Evolutionary conservation across 179 eudicot species (phyloP).

Genomic region (Spinacia oleracea): DNA sequence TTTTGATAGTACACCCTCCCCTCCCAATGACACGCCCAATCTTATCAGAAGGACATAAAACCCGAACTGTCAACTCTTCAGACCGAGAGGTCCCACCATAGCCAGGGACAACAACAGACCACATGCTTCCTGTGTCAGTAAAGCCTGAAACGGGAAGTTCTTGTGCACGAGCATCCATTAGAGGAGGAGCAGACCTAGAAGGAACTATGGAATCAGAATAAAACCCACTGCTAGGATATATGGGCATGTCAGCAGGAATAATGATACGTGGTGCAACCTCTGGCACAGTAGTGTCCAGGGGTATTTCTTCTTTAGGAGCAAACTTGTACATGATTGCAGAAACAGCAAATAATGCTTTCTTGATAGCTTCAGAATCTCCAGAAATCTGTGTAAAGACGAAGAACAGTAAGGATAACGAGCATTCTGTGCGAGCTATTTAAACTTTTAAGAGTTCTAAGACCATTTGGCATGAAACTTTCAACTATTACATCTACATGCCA

Average conservation of each 20-base stretch:
- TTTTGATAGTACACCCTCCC: slow-evolving; percentile 79
- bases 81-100: slow-evolving; percentile 59
- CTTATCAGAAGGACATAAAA: slow-evolving; percentile 73
- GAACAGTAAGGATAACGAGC: neutral
- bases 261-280: slow-evolving; percentile 83
- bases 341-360: slow-evolving; percentile 80
- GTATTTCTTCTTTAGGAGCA: slow-evolving; percentile 74
- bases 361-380: slow-evolving; percentile 82
- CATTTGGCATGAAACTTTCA: neutral
- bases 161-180: slow-evolving; percentile 52
- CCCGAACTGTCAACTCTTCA: slow-evolving; percentile 69
- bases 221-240: slow-evolving; percentile 63
- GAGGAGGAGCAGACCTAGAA: slow-evolving; percentile 56
- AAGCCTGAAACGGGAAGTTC: slow-evolving; percentile 62
- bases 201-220: slow-evolving; percentile 59
- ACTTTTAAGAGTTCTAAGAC: neutral
- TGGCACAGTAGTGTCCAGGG: slow-evolving; percentile 66
- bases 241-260: slow-evolving; percentile 82
- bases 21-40: slow-evolving; percentile 99
- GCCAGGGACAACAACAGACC: slow-evolving; percentile 75
- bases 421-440: neutral
- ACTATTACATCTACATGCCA: neutral
- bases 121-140: slow-evolving; percentile 58
- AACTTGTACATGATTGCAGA: slow-evolving; percentile 95
- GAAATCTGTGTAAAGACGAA: slow-evolving; percentile 48